Evolutionary conservation across 768 basidiomycete genomes (phyloP).

Genomic region (Tephrocybe rancida): DNA sequence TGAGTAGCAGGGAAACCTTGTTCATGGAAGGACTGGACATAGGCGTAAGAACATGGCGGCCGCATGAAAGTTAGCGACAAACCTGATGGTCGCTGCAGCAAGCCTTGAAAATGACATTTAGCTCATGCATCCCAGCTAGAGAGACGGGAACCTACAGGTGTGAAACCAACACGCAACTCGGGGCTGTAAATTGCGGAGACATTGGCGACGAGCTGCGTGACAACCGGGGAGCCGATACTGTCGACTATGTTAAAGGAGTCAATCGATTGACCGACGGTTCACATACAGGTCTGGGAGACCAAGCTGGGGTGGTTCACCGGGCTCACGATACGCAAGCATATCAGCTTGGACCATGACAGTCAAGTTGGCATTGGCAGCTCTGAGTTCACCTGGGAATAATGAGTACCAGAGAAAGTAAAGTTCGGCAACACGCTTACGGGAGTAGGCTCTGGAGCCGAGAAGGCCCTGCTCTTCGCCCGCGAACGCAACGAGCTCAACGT

Average conservation of each 20-base stretch:
- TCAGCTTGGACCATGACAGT: conserved; percentile 90
- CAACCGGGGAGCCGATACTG: conserved; percentile 82
- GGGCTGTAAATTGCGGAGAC: conserved; percentile 81
- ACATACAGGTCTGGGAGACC: conserved; percentile 74
- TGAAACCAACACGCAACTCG: conserved; percentile 70
- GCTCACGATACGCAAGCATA: conserved; percentile 85
- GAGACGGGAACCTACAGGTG: conserved; percentile 44
- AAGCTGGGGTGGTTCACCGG: conserved; percentile 80
- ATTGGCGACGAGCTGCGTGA: conserved; percentile 73
- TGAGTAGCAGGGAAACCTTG: conserved; percentile 87
- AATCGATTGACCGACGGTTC: background rate
- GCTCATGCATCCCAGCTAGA: background rate
- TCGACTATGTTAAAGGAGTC: conserved; percentile 1
- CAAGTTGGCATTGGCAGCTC: conserved; percentile 60
- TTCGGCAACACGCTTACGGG: conserved; percentile 57
- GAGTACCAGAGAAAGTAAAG: background rate
- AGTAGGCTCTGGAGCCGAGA: conserved; percentile 76
- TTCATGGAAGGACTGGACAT: conserved; percentile 68
- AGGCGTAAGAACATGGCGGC: background rate
- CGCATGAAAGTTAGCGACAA: background rate
- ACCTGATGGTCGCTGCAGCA: conserved; percentile 95
- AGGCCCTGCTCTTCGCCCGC: conserved; percentile 94
- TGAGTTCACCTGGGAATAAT: conserved; percentile 52
- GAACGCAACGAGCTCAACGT: conserved; percentile 82
- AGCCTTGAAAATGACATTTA: conserved; percentile 38